phyloP scores from a whole-genome alignment of 2,329 filamentous ascomycete species.

The Arthrobotrys entomopaga region DNA sequence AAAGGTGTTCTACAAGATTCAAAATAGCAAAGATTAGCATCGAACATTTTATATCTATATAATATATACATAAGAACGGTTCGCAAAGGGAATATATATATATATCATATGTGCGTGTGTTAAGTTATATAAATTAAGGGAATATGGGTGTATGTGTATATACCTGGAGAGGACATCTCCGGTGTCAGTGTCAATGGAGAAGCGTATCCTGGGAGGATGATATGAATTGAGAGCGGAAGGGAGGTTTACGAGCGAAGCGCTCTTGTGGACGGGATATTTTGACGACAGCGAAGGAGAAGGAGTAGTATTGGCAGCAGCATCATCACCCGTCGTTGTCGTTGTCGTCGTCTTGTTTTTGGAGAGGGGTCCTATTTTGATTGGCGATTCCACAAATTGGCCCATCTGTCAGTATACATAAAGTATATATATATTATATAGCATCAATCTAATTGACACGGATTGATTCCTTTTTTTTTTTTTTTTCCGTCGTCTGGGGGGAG shows the following conservation, averaged over 20 bases:
- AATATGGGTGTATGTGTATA: too few relatives aligned
- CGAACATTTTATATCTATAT: too few relatives aligned
- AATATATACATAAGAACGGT: too few relatives aligned
- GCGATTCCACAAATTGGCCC: slow-evolving; percentile 33
- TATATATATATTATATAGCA: too few relatives aligned
- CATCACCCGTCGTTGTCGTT: background rate
- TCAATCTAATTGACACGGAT: too few relatives aligned
- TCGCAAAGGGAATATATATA: too few relatives aligned
- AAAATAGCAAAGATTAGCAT: too few relatives aligned
- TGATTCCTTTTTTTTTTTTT: too few relatives aligned
- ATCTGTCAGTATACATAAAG: slow-evolving; percentile 31
- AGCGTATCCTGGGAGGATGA: slow-evolving; percentile 73
- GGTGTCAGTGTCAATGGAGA: slow-evolving; percentile 79
- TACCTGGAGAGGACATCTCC: slow-evolving; percentile 80
- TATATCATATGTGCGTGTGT: slow-evolving; percentile 14
- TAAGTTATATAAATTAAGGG: slow-evolving; percentile 52
- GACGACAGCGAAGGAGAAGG: slow-evolving; percentile 14
- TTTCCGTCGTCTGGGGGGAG: slow-evolving; percentile 4
- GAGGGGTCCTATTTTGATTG: slow-evolving; percentile 3
- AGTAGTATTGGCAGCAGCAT: slow-evolving; percentile 27
- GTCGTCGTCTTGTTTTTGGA: slow-evolving; percentile 42
- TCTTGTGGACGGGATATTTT: slow-evolving; percentile 49
- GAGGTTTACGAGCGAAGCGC: slow-evolving; percentile 46
- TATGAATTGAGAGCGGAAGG: slow-evolving; percentile 60
- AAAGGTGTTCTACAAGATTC: slow-evolving; percentile 75